Evolutionary conservation across 805 yeast species (phyloP).

Genomic region (Wickerhamiella occidentalis): DNA sequence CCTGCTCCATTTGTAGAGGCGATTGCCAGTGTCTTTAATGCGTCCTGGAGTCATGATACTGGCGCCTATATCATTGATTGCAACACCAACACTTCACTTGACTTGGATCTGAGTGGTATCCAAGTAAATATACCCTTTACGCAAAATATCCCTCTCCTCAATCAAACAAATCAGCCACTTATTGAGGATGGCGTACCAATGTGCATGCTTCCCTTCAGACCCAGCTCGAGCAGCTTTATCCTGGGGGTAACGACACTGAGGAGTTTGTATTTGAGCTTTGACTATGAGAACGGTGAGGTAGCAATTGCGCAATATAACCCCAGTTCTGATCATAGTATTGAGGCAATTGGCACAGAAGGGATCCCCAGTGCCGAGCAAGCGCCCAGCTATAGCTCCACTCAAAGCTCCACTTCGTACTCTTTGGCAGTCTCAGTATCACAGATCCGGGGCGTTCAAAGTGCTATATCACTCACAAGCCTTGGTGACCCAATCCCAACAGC

Average conservation of each 20-base stretch:
- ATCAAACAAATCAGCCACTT: slow-evolving; percentile 13
- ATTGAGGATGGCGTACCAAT: slow-evolving; percentile 29
- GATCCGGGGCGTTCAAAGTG: slow-evolving; percentile 14
- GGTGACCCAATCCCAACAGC: neutral
- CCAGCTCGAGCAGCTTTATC: slow-evolving; percentile 28
- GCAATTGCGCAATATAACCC: slow-evolving; percentile 41
- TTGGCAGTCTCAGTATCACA: neutral
- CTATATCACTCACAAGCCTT: neutral
- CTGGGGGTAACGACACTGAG: slow-evolving; percentile 57
- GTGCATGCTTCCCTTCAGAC: slow-evolving; percentile 21
- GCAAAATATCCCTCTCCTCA: slow-evolving; percentile 11
- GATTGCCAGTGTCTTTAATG: slow-evolving; percentile 27
- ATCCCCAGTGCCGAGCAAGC: slow-evolving; percentile 26
- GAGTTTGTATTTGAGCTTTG: slow-evolving; percentile 52
- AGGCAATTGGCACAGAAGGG: slow-evolving; percentile 20
- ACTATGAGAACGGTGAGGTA: slow-evolving; percentile 43
- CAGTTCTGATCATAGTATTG: slow-evolving; percentile 8
- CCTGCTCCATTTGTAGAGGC: slow-evolving; percentile 16
- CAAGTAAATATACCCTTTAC: slow-evolving; percentile 9
- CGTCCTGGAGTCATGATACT: slow-evolving; percentile 28
- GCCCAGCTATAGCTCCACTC: slow-evolving; percentile 19
- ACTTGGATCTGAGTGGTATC: slow-evolving; percentile 15
- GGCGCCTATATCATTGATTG: slow-evolving; percentile 27
- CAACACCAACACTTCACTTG: slow-evolving; percentile 6
- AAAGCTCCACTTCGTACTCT: slow-evolving; percentile 11